phyloP scores from a whole-genome alignment of 441 rosid genomes.

The Populus hybrid region DNA sequence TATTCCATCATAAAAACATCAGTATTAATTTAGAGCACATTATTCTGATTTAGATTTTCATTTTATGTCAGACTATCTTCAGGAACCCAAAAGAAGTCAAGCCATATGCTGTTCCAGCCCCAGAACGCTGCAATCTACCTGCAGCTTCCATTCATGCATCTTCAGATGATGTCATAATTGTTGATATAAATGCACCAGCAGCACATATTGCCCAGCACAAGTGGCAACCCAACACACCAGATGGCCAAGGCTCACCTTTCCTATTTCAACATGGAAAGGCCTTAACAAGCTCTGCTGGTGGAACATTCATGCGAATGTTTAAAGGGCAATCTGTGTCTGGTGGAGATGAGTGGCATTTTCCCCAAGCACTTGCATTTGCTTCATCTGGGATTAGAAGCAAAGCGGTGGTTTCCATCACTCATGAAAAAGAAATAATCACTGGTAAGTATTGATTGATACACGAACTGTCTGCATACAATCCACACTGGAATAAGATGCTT shows the following conservation, averaged over 20 bases:
- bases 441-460: constrained; percentile 41
- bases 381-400: constrained; percentile 86
- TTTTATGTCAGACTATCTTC: constrained; percentile 76
- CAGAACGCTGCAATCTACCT: constrained; percentile 96
- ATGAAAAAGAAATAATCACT: constrained; percentile 81
- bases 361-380: constrained; percentile 92
- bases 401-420: constrained; percentile 71
- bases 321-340: constrained; percentile 70
- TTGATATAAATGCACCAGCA: constrained; percentile 88
- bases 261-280: constrained; percentile 91
- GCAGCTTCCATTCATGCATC: constrained; percentile 95
- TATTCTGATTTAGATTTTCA: constrained; percentile 14
- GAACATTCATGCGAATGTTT: constrained; percentile 89
- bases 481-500: not conserved
- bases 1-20: not conserved
- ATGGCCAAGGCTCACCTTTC: constrained; percentile 94
- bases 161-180: constrained; percentile 73
- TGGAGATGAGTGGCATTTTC: constrained; percentile 74
- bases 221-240: constrained; percentile 99
- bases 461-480: not conserved
- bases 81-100: constrained; percentile 87
- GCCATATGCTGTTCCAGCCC: constrained; percentile 70
- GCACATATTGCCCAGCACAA: constrained; percentile 89
- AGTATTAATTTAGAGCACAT: constrained; percentile 6
- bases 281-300: constrained; percentile 58